A percentile compares a stretch with the other conserved stretches of the same genome.
phyloP scores from a whole-genome alignment of 2,329 filamentous ascomycete species.

The Alternaria sp. region DNA sequence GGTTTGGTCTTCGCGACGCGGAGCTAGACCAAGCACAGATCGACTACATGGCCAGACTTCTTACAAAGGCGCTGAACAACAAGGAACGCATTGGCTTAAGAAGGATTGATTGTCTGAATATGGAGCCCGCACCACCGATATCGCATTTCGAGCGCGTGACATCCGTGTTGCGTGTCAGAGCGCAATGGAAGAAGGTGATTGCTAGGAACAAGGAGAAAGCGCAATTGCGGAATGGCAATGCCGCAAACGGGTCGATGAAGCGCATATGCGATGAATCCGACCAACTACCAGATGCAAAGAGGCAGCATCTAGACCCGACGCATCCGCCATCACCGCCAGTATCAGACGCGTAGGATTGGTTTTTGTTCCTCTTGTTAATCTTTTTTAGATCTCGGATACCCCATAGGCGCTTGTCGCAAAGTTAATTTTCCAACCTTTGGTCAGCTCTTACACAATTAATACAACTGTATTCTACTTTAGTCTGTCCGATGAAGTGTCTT shows the following conservation, averaged over 20 bases:
- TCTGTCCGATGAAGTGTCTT: not conserved
- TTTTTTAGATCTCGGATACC: not conserved
- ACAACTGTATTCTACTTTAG: not conserved
- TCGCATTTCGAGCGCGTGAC: slow-evolving; percentile 40
- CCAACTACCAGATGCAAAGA: slow-evolving; percentile 27
- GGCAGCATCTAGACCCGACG: slow-evolving; percentile 23
- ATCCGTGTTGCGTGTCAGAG: slow-evolving; percentile 33
- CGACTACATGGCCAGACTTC: slow-evolving; percentile 35
- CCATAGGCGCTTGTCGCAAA: not conserved
- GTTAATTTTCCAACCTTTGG: not conserved
- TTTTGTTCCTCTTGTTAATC: not conserved
- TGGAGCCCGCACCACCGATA: slow-evolving; percentile 33
- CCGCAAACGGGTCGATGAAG: slow-evolving; percentile 25
- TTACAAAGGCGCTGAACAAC: slow-evolving; percentile 41
- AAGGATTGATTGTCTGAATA: slow-evolving; percentile 44
- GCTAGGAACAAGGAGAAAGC: slow-evolving; percentile 26
- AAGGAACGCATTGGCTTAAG: slow-evolving; percentile 36
- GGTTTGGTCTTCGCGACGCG: slow-evolving; percentile 40
- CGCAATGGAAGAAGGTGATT: slow-evolving; percentile 43
- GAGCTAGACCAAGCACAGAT: slow-evolving; percentile 41
- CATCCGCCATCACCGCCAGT: slow-evolving; percentile 40
- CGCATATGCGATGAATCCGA: slow-evolving; percentile 25
- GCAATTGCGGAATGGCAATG: not conserved
- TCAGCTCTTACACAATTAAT: not conserved
- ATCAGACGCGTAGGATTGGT: slow-evolving; percentile 29